Base-by-base conservation (phyloP, 2,329 filamentous ascomycete genomes). In the Tolypocladium pustulatum region DNA sequence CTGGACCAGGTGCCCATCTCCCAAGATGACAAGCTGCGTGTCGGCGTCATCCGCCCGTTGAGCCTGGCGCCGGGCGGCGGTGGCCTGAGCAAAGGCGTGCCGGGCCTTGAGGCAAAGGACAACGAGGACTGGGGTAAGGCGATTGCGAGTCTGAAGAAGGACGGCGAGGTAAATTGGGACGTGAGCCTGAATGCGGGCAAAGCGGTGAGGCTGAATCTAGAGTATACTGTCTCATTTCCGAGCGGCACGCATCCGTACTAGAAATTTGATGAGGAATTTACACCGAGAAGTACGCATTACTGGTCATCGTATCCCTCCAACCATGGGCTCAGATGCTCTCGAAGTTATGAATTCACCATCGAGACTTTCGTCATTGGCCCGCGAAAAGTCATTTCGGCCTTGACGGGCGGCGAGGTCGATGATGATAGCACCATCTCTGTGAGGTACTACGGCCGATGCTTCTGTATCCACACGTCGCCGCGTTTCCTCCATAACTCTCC, bases 201-300 rank as follows among this genome's bases (percentile, higher is more conserved):
- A 63, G 76, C 77, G 6, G 78, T 81, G 12, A 77, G 76, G 66
- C 68, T 87, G 63, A 71, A 72, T n/a, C 65, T 88, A 61, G 81
- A 84, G 71, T 87, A 86, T 69, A 79, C 81, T 64, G 77, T 83
- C 25, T 76, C 74, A 38, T 74, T 81, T 61, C 83, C 84, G 2
- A 68, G 67, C 17, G 76, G 76, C 12, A 78, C 82, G 61, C 67
- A 59, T 43, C 57, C 59, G 54, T 55, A 27, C 54, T 40, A 41
- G 22, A 13, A 4, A 6, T 22, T 43, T 43, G 32, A 36, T 41
- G 41, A 4, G 13, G 20, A 1, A 8, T n/a, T 4, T 41, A 41
- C 20, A n/a, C 8, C n/a, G 20, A n/a, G 38, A 8, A n/a, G 3
- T n/a, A 20, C n/a, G 7, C 8, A n/a, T n/a, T 41, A 7, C n/a